Evolutionary conservation across 1,284 basidiomycete species (phyloP).

Genomic region (Prillingera fragicola): DNA sequence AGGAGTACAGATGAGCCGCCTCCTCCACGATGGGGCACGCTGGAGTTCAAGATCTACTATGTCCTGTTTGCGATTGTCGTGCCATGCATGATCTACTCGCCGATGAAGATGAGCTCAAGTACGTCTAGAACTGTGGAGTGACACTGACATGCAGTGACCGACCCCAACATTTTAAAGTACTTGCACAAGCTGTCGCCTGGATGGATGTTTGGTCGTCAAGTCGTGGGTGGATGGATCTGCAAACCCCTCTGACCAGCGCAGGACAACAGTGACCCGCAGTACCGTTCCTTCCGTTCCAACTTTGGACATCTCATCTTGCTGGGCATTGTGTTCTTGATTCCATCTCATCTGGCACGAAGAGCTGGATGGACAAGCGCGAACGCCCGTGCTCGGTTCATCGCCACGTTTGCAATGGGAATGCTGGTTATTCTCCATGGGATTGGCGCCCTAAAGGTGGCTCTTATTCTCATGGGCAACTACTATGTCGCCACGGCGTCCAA

Average conservation of each 20-base stretch:
- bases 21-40: slow-evolving; percentile 63
- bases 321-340: slow-evolving; percentile 48
- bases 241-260: slow-evolving; percentile 42
- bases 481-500: slow-evolving; percentile 55
- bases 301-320: slow-evolving; percentile 59
- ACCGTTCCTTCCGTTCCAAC: slow-evolving; percentile 73
- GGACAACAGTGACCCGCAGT: slow-evolving; percentile 84
- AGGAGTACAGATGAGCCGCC: slow-evolving; percentile 10
- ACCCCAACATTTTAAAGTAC: slow-evolving; percentile 69
- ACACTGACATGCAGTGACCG: slow-evolving; percentile 5
- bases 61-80: slow-evolving; percentile 60
- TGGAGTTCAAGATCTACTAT: slow-evolving; percentile 78
- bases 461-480: slow-evolving; percentile 69
- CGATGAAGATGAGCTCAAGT: slow-evolving; percentile 70
- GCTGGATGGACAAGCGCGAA: background rate
- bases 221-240: slow-evolving; percentile 49
- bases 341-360: slow-evolving; percentile 25
- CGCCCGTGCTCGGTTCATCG: slow-evolving; percentile 44
- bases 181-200: slow-evolving; percentile 56
- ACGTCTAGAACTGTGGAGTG: slow-evolving; percentile 41
- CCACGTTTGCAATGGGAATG: slow-evolving; percentile 60
- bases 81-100: slow-evolving; percentile 74
- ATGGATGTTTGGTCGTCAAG: slow-evolving; percentile 51
- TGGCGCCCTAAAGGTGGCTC: slow-evolving; percentile 72
- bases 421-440: slow-evolving; percentile 77